Base-by-base conservation (phyloP, 1,284 basidiomycete species). In the Naganishia cerealis region DNA sequence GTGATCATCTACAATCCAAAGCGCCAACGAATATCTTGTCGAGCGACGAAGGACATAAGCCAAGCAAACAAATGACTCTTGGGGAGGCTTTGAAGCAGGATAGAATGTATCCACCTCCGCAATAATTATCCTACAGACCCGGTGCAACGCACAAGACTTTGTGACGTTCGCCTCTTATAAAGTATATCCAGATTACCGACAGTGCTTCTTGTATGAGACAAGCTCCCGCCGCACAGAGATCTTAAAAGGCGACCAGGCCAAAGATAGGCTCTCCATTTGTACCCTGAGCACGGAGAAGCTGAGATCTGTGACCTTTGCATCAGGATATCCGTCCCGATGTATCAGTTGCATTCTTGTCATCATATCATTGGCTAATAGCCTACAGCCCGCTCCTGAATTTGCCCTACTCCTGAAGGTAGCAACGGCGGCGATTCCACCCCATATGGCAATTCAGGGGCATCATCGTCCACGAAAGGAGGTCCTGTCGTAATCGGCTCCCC, bases 391-490 rank as follows among this genome's bases (percentile, higher is more conserved):
- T 38, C 55, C 38, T 62, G 59, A 24, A 53, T 53, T 18, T 62
- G 59, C 12, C 48, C 59, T 21, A 38, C 18, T 24, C 61, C 39
- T n/a, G 21, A 21, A 33, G 18, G 21, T 9, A 3, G 38, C 21
- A 38, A 52, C 24, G 26, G 42, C 15, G 38, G 24, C 5, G 39
- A 26, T 18, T 50, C 61, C 61, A 54, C 54, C 24, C 61, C 61
- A 63, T 63, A 63, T 15, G 61, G 61, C 52, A 63, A 50, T 46
- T 63, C 61, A 15, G 61, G 61, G 38, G 24, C 61, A 13, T 63
- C 61, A 3, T 53, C 50, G 3, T 38, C 43, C 46, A 50, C 46
- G 9, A 13, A n/a, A 50, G 24, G n/a, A 9, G 21, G 46, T 24
- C 15, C 46, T 50, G n/a, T 24, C 8, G n/a, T 8, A 24, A 48